A percentile compares a stretch with the other conserved stretches of the same genome.
Evolutionary conservation across 2,329 filamentous ascomycete species (phyloP).

Genomic region (Microascus cirrosus): DNA sequence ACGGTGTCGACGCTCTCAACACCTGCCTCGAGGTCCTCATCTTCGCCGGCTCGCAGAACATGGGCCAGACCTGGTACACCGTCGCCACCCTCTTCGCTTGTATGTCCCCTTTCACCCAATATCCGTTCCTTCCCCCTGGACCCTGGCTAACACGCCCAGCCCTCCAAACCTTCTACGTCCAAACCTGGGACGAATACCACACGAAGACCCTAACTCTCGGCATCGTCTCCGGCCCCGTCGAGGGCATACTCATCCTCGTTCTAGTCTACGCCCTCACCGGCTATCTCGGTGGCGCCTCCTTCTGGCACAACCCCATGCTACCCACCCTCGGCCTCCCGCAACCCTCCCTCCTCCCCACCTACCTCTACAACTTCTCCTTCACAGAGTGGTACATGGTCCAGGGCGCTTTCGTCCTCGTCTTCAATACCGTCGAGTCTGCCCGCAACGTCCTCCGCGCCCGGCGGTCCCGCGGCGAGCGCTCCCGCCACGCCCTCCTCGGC

Average conservation of each 20-base stretch:
- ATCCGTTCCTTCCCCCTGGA: neutral
- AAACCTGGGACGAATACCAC: slow-evolving; percentile 99
- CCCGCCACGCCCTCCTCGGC: slow-evolving; percentile 67
- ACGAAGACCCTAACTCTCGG: slow-evolving; percentile 92
- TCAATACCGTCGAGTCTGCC: slow-evolving; percentile 73
- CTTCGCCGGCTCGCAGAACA: slow-evolving; percentile 85
- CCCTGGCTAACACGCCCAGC: slow-evolving; percentile 30
- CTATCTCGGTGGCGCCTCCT: slow-evolving; percentile 74
- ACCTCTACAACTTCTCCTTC: slow-evolving; percentile 70
- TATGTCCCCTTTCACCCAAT: slow-evolving; percentile 30
- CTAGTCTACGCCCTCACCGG: slow-evolving; percentile 76
- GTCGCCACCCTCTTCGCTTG: slow-evolving; percentile 74
- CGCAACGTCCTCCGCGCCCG: slow-evolving; percentile 77
- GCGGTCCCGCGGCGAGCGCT: slow-evolving; percentile 59
- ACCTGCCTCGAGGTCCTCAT: slow-evolving; percentile 88
- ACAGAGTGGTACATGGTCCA: slow-evolving; percentile 90
- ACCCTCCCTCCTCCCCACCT: slow-evolving; percentile 42
- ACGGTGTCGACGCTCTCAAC: slow-evolving; percentile 93
- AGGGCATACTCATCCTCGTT: slow-evolving; percentile 80
- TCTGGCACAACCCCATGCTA: slow-evolving; percentile 84
- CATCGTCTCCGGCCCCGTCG: slow-evolving; percentile 85
- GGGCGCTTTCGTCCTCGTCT: slow-evolving; percentile 67
- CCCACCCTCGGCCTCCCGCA: slow-evolving; percentile 56
- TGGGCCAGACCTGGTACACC: slow-evolving; percentile 87
- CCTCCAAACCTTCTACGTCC: slow-evolving; percentile 92